Evolutionary conservation across 1,284 basidiomycete species (phyloP), one percentile per base, ranked within the genome.

Genomic region (Malassezia sympodialis): DNA sequence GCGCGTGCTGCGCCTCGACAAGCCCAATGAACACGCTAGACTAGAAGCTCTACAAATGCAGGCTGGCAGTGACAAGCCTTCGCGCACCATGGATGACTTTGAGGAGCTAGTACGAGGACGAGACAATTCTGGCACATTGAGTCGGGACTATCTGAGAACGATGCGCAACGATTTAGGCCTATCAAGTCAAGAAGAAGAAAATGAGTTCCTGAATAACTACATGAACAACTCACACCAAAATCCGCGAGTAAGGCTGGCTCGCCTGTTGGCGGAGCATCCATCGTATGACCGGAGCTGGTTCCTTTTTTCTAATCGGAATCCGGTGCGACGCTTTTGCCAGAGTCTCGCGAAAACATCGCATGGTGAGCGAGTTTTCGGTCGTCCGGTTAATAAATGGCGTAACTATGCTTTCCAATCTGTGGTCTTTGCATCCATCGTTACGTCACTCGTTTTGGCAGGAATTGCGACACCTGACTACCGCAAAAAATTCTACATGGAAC

Each of bases 271-370:
- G 2, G 82, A 85, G 42, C 86, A 96, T 76, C 90, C 93, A 0
- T 83, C 84, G 0, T 98, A 87, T 68, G 93, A 96, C 76, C 86
- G 84, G 68, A 83, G 87, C 0, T 85, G 96, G 64, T 96, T 88
- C 84, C 62, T 94, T 8, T 86, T 96, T 72, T 83, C 85, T 3
- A 90, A 94, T 76, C 82, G 82, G 65, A 90, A 86, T 63, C 76
- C 77, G 3, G 45, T 94, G 39, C 84, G 93, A 0, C 80, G 79
- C 49, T 75, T 85, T 53, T 96, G 88, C 72, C 93, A 98, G 76
- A 83, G 82, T 53, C 75, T 94, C 28, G 88, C 93, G 6, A 82
- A 83, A 14, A 87, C 91, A 0, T 82, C 88, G 1, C 82, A 84
- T 60, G 90, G 89, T 26, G 65, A 89, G 53, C 84, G 90, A 0